Conservation (phyloP, 208 protist genomes). For the Angomonas deanei region DNA sequence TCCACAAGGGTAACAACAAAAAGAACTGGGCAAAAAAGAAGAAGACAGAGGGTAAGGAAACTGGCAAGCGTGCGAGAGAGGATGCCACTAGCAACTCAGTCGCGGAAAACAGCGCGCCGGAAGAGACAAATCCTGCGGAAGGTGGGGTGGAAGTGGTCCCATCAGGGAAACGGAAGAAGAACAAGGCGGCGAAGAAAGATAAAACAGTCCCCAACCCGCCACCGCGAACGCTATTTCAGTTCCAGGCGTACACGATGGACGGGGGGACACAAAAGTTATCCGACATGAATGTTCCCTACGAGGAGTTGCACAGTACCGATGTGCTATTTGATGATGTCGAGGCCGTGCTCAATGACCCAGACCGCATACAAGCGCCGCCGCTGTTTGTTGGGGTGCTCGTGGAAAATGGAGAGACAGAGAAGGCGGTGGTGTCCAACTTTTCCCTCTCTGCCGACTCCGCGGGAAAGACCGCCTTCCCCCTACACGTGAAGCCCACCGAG, state of each 20-base stretch:
- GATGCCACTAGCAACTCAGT: background rate
- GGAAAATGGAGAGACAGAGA: background rate
- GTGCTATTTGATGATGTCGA: slow-evolving; percentile 45
- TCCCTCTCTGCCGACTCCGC: background rate
- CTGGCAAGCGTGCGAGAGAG: background rate
- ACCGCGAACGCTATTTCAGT: slow-evolving; percentile 39
- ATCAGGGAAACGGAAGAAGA: slow-evolving; percentile 12
- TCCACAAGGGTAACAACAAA: background rate
- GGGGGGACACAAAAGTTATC: too few relatives aligned
- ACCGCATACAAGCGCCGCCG: slow-evolving; percentile 79
- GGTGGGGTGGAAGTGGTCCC: too few relatives aligned
- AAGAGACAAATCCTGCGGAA: too few relatives aligned
- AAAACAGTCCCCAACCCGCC: background rate
- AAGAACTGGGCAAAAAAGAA: background rate
- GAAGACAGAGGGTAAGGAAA: background rate
- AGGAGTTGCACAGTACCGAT: slow-evolving; percentile 23
- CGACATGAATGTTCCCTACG: too few relatives aligned
- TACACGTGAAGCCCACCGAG: slow-evolving; percentile 5
- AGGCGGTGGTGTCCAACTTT: background rate
- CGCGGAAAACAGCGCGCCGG: background rate
- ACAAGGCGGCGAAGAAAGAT: slow-evolving; percentile 6
- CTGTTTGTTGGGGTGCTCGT: slow-evolving; percentile 65
- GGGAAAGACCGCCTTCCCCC: background rate
- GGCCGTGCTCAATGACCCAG: slow-evolving; percentile 52
- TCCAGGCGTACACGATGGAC: too few relatives aligned